Percentiles rank a stretch among this genome's conserved stretches.
Evolutionary conservation across 1,139 yeast genomes (phyloP).

Genomic region (Spathaspora sp.): DNA sequence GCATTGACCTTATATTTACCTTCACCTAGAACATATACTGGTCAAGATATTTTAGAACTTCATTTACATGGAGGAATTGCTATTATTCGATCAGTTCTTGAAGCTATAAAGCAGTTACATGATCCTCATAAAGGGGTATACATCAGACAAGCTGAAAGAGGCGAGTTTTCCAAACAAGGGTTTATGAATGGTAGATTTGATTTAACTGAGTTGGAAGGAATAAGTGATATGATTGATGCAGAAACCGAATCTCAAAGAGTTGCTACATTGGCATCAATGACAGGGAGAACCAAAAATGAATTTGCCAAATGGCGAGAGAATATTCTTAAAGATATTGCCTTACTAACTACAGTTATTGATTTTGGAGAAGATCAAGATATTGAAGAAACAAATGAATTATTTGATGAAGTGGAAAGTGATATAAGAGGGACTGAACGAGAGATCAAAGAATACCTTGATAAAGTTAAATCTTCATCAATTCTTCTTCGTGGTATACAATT

Average conservation of each 20-base stretch:
- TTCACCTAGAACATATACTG: constrained; percentile 85
- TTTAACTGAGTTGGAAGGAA: constrained; percentile 87
- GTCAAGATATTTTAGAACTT: constrained; percentile 84
- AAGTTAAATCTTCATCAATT: constrained; percentile 60
- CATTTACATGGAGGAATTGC: constrained; percentile 96
- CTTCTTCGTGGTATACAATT: constrained; percentile 72
- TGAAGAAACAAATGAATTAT: constrained; percentile 54
- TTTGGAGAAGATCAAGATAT: constrained; percentile 94
- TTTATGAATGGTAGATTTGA: constrained; percentile 68
- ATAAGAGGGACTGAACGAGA: constrained; percentile 43
- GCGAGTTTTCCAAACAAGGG: constrained; percentile 88
- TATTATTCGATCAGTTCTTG: constrained; percentile 66
- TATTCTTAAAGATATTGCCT: constrained; percentile 66
- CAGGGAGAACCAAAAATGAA: constrained; percentile 58
- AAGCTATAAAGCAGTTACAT: constrained; percentile 58
- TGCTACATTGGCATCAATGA: constrained; percentile 70
- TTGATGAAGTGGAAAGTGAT: constrained; percentile 47
- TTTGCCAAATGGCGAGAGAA: constrained; percentile 68
- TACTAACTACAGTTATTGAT: constrained; percentile 85
- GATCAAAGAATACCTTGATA: constrained; percentile 48
- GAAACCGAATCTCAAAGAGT: constrained; percentile 88
- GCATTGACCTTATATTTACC: constrained; percentile 70
- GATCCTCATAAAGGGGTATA: constrained; percentile 34
- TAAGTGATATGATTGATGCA: constrained; percentile 86
- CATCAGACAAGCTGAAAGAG: constrained; percentile 84